Evolutionary conservation across 495 filamentous ascomycete genomes (phyloP), one percentile per base, ranked within the genome.

Genomic region (Niebla homalea): DNA sequence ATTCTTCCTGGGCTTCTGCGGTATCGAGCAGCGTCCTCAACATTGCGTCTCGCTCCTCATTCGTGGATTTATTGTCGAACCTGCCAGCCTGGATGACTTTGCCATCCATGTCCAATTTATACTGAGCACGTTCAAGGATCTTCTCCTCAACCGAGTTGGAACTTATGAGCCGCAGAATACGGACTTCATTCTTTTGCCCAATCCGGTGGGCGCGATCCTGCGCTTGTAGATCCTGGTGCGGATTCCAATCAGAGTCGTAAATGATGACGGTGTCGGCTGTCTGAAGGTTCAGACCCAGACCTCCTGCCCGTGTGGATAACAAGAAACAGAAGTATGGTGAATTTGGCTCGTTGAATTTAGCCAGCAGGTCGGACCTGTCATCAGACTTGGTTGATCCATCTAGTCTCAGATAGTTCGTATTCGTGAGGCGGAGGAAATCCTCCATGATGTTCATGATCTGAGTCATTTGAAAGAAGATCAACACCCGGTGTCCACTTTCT

Each of bases 361-460:
- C 83, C 53, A 98, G 68, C 23, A 98, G 75, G 18, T 93, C 85
- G 1, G 93, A 96, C 50, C 92, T 87, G 63, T 98, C 92, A 62
- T 98, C 92, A 0, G 92, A 87, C 64, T 98, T 98, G 18, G 92
- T 98, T 4, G 88, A 87, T 64, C 92, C 92, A 59, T 98, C 92
- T 41, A 98, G 75, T 52, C 92, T 88, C 39, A 98, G 75, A 63
- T 95, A 98, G 49, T 79, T 68, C 55, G 94, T 72, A 23, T 80
- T 82, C 41, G 86, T 78, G 50, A 85, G 79, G 4, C 92, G 85
- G 47, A 98, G 71, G 67, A 92, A 98, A 66, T 98, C 92, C 59
- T 98, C 92, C 93, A 98, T 97, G 63, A 98, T 98, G 65, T 98
- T 94, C 92, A 98, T 98, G 61, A 98, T 98, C 37, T 94, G 87